Evolutionary conservation across 164 flowering plant species (phyloP).

Genomic region (Magnolia sinica): DNA sequence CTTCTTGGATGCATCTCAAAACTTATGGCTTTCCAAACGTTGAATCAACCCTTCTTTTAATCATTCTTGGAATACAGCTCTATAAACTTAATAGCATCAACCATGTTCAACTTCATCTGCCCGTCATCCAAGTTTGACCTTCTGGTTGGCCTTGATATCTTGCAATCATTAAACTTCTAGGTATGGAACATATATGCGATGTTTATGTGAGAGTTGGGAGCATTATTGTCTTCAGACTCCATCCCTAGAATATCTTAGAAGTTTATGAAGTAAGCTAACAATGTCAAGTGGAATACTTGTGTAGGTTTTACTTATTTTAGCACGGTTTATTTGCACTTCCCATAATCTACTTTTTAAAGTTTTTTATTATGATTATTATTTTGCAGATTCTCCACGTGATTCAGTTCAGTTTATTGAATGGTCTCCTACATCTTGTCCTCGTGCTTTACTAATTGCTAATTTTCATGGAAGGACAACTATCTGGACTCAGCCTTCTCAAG

Average conservation of each 20-base stretch:
- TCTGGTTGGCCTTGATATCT: not conserved
- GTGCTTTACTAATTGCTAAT: constrained; percentile 86
- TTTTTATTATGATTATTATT: not conserved
- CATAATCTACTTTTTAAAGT: not conserved
- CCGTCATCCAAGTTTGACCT: not conserved
- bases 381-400: constrained; percentile 96
- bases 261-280: not conserved
- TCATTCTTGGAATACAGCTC: too few relatives aligned
- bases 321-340: not conserved
- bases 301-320: not conserved
- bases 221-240: not conserved
- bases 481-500: constrained; percentile 92
- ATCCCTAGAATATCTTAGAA: not conserved
- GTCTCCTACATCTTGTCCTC: constrained; percentile 92
- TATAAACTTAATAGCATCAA: too few relatives aligned
- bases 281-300: not conserved
- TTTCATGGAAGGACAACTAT: constrained; percentile 94
- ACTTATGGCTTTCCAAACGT: too few relatives aligned
- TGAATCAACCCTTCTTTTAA: too few relatives aligned
- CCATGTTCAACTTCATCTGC: not conserved
- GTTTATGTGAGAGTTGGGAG: not conserved
- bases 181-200: not conserved
- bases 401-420: constrained; percentile 98
- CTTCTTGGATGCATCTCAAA: too few relatives aligned
- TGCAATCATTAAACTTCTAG: not conserved